Evolutionary conservation across 2,329 filamentous ascomycete genomes (phyloP), one percentile per base, ranked within the genome.

Genomic region (Fusarium nelsonii): DNA sequence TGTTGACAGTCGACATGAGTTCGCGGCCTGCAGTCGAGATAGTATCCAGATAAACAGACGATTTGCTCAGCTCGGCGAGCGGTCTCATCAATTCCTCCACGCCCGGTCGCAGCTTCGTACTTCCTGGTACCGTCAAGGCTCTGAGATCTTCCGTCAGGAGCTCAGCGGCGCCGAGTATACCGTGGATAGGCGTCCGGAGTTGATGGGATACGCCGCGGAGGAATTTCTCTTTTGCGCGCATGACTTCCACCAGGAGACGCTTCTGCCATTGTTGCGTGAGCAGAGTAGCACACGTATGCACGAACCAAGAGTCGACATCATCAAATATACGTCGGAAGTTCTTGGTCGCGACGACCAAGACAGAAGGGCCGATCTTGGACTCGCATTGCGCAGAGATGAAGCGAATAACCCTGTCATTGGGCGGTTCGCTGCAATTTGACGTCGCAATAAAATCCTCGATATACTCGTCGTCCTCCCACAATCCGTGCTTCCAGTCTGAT

Each of bases 111-210:
- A 55, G 14, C 0, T 15, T 28, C 2, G 51, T 14, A 3, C 11
- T 45, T 9, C 49, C 55, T 7, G 32, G 23, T 15, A 37, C 6
- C 3, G 75, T 73, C 4, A 69, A 57, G 5, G 69, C 66, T 30
- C 73, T 76, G 0, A 83, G 58, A 37, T 83, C 82, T 56, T 84
- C 82, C 0, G 77, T 78, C 2, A 84, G 71, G 0, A 84, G 68
- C 16, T 84, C 76, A 2, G 71, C 71, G 2, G 75, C 76, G 2
- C 76, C 77, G 0, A 84, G 75, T 4, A 84, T 82, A 0, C 82
- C 83, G 34, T 84, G 83, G 6, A 84, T 83, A 0, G 83, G 83
- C 1, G 83, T 84, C 37, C 83, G 77, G 1, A 84, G 78, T 36
- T 84, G 81, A 53, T 84, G 83, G 0, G 81, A 83, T 10, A 84